phyloP scores from a whole-genome alignment of 1,284 basidiomycete species.

The Phylloboletellus chloephorus region DNA sequence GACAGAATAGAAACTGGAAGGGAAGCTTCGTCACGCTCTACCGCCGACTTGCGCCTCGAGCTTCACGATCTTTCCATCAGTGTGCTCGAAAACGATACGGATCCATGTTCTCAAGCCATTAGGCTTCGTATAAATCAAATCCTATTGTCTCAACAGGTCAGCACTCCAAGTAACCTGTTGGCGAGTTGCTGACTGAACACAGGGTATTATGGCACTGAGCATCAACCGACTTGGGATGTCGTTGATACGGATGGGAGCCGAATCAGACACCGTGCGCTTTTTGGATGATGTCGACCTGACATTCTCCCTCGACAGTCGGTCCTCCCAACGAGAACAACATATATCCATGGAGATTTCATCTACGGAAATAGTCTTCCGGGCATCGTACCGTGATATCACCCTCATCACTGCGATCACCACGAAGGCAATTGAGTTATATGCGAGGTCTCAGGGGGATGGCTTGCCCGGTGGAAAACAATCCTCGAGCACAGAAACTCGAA shows the following conservation, averaged over 20 bases:
- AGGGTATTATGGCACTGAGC: constrained; percentile 82
- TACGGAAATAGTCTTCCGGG: constrained; percentile 85
- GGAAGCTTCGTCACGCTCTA: constrained; percentile 22
- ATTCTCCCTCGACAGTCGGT: constrained; percentile 79
- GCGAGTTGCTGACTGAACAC: constrained; percentile 10
- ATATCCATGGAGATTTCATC: constrained; percentile 82
- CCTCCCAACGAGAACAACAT: constrained; percentile 69
- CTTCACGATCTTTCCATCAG: constrained; percentile 89
- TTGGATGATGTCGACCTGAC: constrained; percentile 92
- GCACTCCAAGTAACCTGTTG: constrained; percentile 5
- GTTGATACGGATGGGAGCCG: constrained; percentile 82
- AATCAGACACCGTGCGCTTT: constrained; percentile 83
- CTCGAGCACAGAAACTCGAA: constrained; percentile 9
- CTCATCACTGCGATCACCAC: constrained; percentile 88
- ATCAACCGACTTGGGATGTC: constrained; percentile 91
- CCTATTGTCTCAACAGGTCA: constrained; percentile 87
- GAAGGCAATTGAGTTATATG: constrained; percentile 68
- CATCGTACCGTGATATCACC: constrained; percentile 89
- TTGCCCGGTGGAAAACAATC: constrained; percentile 4
- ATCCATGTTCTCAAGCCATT: constrained; percentile 83
- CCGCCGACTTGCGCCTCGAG: constrained; percentile 75
- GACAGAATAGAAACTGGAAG: constrained; percentile 12
- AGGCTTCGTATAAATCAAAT: constrained; percentile 82
- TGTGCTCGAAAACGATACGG: constrained; percentile 82
- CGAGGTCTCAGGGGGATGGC: constrained; percentile 31